A percentile compares a stretch with the other conserved stretches of the same genome.
Evolutionary conservation across 1,284 basidiomycete species (phyloP).

Genomic region (Farysia itapuensis): DNA sequence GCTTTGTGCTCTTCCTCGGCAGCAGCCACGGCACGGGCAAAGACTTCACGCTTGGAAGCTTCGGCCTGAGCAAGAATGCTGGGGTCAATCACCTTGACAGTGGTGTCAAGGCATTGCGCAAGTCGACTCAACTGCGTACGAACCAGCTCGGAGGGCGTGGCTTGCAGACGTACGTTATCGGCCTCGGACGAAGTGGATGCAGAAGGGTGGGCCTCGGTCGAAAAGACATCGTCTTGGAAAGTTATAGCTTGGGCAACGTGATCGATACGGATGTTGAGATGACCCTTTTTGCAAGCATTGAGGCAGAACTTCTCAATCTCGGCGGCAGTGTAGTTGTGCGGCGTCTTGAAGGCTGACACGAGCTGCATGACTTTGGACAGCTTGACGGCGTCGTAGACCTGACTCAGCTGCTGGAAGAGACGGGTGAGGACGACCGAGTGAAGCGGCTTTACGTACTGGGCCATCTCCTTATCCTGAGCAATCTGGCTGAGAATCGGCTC

Average conservation of each 20-base stretch:
- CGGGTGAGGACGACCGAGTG: conserved; percentile 89
- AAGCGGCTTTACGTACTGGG: conserved; percentile 79
- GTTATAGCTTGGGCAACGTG: conserved; percentile 83
- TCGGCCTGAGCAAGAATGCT: conserved; percentile 36
- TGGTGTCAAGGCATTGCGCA: conserved; percentile 53
- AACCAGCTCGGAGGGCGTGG: conserved; percentile 56
- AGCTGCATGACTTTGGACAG: conserved; percentile 56
- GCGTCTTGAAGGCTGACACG: conserved; percentile 56
- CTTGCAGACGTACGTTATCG: conserved; percentile 52
- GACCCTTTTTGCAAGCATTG: conserved; percentile 84
- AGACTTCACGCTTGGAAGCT: conserved; percentile 43
- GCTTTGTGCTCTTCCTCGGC: conserved; percentile 57
- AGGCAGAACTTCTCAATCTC: conserved; percentile 73
- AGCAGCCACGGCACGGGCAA: conserved; percentile 49
- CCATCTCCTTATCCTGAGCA: conserved; percentile 54
- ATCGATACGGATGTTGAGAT: conserved; percentile 84
- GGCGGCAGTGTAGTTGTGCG: conserved; percentile 52
- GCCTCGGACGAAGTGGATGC: conserved; percentile 39
- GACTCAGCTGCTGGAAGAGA: conserved; percentile 88
- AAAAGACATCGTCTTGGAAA: conserved; percentile 73
- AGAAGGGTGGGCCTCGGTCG: conserved; percentile 51
- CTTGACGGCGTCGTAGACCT: conserved; percentile 89
- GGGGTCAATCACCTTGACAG: conserved; percentile 53
- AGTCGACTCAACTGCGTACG: conserved; percentile 58
- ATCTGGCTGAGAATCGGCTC: conserved; percentile 73